These are phyloP conservation scores for Talinum fruticosum DNA, from an alignment of 148 eudicot species.

Conservation along the genomic window DNA sequence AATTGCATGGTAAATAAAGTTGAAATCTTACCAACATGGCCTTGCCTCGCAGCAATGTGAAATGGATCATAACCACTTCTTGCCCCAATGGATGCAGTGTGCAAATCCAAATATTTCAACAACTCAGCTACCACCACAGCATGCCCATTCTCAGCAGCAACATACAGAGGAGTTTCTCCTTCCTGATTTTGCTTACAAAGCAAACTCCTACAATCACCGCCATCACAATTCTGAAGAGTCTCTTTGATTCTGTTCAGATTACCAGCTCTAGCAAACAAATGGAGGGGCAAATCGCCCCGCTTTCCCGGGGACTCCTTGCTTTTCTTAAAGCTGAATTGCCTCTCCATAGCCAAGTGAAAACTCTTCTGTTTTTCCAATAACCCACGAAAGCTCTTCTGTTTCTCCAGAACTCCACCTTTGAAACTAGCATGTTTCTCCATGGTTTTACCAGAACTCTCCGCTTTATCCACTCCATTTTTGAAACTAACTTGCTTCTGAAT, in stretches of 20 bases:
- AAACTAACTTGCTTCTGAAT: conserved; percentile 38
- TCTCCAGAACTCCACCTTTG: conserved; percentile 35
- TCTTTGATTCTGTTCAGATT: conserved; percentile 65
- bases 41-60: conserved; percentile 89
- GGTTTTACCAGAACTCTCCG: conserved; percentile 27
- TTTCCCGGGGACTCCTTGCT: conserved; percentile 86
- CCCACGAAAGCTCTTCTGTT: conserved; percentile 50
- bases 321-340: conserved; percentile 71
- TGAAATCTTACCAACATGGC: conserved; percentile 73
- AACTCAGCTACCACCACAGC: conserved; percentile 57
- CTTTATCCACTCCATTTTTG: conserved; percentile 32
- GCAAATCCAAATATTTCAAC: conserved; percentile 73
- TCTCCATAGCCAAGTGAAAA: conserved; percentile 62
- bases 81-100: conserved; percentile 68
- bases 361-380: conserved; percentile 70
- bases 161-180: conserved; percentile 79
- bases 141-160: conserved; percentile 86
- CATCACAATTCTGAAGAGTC: conserved; percentile 50
- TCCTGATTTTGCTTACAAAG: conserved; percentile 74
- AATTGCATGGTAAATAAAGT: conserved; percentile 3
- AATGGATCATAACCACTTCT: conserved; percentile 82
- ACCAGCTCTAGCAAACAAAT: conserved; percentile 81
- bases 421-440: conserved; percentile 65
- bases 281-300: conserved; percentile 79
- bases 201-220: conserved; percentile 45